Percentiles rank a stretch among this genome's conserved stretches.
These are phyloP conservation scores for Rubus idaeus DNA, from an alignment of 306 rosid species.

Conservation along the genomic window DNA sequence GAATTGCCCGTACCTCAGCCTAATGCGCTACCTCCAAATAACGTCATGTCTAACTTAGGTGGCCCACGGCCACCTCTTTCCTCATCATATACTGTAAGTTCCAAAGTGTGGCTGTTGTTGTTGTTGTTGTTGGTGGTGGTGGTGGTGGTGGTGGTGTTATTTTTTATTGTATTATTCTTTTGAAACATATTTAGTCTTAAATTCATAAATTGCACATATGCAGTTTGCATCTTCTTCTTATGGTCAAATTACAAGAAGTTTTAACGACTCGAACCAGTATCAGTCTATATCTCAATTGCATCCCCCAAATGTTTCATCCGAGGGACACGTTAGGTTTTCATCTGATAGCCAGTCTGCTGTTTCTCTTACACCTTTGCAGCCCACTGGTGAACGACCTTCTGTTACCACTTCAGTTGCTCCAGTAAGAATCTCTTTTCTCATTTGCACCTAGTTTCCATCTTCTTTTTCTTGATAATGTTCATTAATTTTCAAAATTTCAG, in stretches of 20 bases:
- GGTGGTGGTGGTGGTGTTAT: neutral
- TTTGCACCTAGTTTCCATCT: neutral
- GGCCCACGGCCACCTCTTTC: slow-evolving; percentile 62
- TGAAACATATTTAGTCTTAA: slow-evolving; percentile 23
- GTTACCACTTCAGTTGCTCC: slow-evolving; percentile 41
- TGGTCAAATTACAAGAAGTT: slow-evolving; percentile 66
- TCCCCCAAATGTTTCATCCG: slow-evolving; percentile 47
- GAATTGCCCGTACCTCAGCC: slow-evolving; percentile 54
- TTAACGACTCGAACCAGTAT: slow-evolving; percentile 46
- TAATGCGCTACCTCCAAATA: slow-evolving; percentile 61
- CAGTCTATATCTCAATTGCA: slow-evolving; percentile 63
- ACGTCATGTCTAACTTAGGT: slow-evolving; percentile 55
- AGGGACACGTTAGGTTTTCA: slow-evolving; percentile 32
- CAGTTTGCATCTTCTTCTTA: slow-evolving; percentile 66
- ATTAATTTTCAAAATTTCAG: slow-evolving; percentile 39
- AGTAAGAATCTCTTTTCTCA: slow-evolving; percentile 37
- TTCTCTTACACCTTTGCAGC: slow-evolving; percentile 45
- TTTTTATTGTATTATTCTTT: neutral
- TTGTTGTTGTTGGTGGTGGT: neutral
- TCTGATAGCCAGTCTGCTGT: slow-evolving; percentile 43
- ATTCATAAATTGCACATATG: slow-evolving; percentile 27
- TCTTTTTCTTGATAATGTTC: slow-evolving; percentile 4
- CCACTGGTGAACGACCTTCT: slow-evolving; percentile 48
- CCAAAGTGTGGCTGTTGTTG: slow-evolving; percentile 9
- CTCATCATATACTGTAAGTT: slow-evolving; percentile 70